Evolutionary conservation across 225 moss, liverwort and hornwort species (phyloP), one percentile per base, ranked within the genome.

Genomic region (Rhytidiadelphus loreus): DNA sequence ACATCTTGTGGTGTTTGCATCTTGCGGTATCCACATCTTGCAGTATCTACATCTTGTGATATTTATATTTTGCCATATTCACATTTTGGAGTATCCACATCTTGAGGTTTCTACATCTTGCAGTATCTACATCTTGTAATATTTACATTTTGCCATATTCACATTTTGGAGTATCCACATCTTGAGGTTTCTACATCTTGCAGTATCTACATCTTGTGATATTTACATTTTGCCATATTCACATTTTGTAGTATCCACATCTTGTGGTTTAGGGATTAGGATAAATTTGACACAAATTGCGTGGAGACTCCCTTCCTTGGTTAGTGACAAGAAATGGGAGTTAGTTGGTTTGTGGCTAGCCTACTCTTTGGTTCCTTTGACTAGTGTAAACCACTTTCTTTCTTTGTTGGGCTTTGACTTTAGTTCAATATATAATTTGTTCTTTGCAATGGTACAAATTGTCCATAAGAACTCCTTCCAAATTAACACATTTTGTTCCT

Each of bases 321-420:
- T 4, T 44, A 29, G 11, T 11, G 29, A 29, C 17, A 16, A 44
- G 2, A 44, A 72, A 44, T 29, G 6, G 15, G 6, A 72, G 29
- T 29, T 44, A 29, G 44, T 29, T 71, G 28, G 3, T 71, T 43
- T 43, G 26, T 1, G 2, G 5, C 16, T 52, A 21, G 22, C 33
- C 3, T 52, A 1, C 0, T 35, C 0, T 8, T 76, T 11, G 5
- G 8, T 53, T 35, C 22, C 0, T 35, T 23, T 23, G 9, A 14
- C 1, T 23, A 37, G 6, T 23, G 2, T 23, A 16, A 41, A 41
- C 20, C 32, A 12, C 0, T 33, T 52, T 74, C 3, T 2, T 76
- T 76, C 5, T 22, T 22, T 37, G 1, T 9, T 35, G 6, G 1
- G 3, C 14, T 9, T 77, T 77, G 37, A 53, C 37, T 9, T 35